Base-by-base conservation (phyloP, 306 rosid genomes). In the Vicia villosa region DNA sequence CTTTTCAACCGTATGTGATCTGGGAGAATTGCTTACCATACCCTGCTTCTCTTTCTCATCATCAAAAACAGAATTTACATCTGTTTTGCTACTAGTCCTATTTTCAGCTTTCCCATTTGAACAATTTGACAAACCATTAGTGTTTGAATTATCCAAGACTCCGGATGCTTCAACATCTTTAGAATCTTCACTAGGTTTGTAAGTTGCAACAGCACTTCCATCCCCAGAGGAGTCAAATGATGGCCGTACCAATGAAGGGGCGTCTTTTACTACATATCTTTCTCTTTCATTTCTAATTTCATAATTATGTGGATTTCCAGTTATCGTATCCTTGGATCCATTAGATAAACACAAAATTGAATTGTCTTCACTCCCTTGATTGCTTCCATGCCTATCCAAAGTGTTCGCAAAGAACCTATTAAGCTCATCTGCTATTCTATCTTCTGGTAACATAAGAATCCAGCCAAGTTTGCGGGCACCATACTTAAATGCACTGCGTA, bases 381-480 rank as follows among this genome's bases (percentile, higher is more conserved):
- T 64, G 68, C 49, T 77, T 85, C 81, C 83, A 79, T 82, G 88
- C 85, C 93, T 81, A 81, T 79, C 91, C 77, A 85, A 69, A 55
- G 92, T 83, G 79, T 85, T 86, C 10, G 82, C 70, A 63, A 91
- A 91, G 69, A 88, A 91, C 74, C 68, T 80, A 63, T 73, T 75
- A 46, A 91, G 89, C 67, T 86, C 96, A 64, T 81, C 81, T 40
- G 76, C 79, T 64, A 91, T 82, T 80, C 81, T 86, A 73, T 86
- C 91, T 78, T 77, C 81, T 3, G 96, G 85, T 73, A 82, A 70
- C 74, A 50, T 76, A 74, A 86, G 89, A 77, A 91, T 85, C 86
- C 87, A 80, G 38, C 96, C 88, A 56, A 91, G 97, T 77, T 91
- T 88, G 66, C 89, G 87, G 59, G 96, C 91, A 68, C 97, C 97